These are phyloP conservation scores for Tolypocladium capitatum DNA, from an alignment of 2,329 filamentous ascomycete species.

Conservation along the genomic window DNA sequence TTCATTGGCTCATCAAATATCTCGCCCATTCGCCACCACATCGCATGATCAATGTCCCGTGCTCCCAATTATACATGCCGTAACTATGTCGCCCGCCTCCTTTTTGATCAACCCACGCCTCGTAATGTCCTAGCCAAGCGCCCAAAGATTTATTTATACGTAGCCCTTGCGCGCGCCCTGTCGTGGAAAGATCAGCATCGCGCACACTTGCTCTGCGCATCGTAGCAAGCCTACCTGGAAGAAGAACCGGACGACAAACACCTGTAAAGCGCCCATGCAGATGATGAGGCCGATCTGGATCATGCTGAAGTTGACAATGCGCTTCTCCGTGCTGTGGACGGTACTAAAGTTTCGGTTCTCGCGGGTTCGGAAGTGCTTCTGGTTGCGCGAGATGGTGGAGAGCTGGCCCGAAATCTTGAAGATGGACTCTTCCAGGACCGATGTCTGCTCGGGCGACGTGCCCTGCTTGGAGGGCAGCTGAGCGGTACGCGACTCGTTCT, in stretches of 20 bases:
- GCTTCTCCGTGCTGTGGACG: slow-evolving; percentile 84
- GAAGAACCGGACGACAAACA: slow-evolving; percentile 96
- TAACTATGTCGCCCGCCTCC: not conserved
- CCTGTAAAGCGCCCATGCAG: slow-evolving; percentile 89
- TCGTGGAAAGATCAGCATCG: slow-evolving; percentile 5
- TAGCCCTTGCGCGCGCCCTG: slow-evolving; percentile 57
- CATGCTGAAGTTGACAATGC: slow-evolving; percentile 95
- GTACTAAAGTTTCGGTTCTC: slow-evolving; percentile 99
- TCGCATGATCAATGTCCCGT: not conserved
- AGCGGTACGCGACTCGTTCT: slow-evolving; percentile 67
- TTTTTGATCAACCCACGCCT: not conserved
- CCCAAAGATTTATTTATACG: slow-evolving; percentile 33
- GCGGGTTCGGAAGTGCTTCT: slow-evolving; percentile 98
- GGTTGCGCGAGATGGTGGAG: slow-evolving; percentile 88
- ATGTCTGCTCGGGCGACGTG: slow-evolving; percentile 77
- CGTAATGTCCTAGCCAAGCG: not conserved
- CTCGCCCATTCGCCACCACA: not conserved
- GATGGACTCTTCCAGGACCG: slow-evolving; percentile 80
- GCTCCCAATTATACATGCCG: not conserved
- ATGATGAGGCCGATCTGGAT: slow-evolving; percentile 87
- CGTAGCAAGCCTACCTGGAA: slow-evolving; percentile 55
- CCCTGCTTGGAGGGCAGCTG: slow-evolving; percentile 80
- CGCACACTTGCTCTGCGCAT: no score
- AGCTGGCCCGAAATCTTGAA: slow-evolving; percentile 89
- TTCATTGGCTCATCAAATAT: not conserved